Evolutionary conservation across 345 rosid genomes (phyloP), one percentile per base, ranked within the genome.

Genomic region (Arabis alpina): DNA sequence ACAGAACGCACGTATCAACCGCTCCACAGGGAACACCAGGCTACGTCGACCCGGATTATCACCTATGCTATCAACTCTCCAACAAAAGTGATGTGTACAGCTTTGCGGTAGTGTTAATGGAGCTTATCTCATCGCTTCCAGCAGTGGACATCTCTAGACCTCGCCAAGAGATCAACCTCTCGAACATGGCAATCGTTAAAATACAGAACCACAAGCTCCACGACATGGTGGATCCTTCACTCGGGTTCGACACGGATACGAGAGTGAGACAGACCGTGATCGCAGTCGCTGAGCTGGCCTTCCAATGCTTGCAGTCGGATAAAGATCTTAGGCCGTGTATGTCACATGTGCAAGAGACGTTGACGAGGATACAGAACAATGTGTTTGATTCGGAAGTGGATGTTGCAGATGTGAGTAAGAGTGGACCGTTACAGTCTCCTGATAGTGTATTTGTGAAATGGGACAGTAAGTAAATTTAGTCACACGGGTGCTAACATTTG

Each of bases 11-110:
- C 48, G 83, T 93, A 64, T 93, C 97, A 0, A 93, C 98, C 3
- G 87, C 91, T 45, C 98, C 98, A 10, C 97, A 93, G 64, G 98
- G 98, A 13, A 93, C 98, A 41, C 98, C 98, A 0, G 98, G 98
- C 13, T 93, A 93, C 16, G 86, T 93, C 1, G 98, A 91, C 68
- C 98, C 98, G 1, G 98, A 93, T 65, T 93, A 93, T 70, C 92
- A 85, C 65, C 80, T 86, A 54, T 87, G 92, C 71, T 93, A 88
- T 74, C 98, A 91, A 54, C 82, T 93, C 49, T 88, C 97, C 0
- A 80, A 73, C 64, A 93, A 88, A 81, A 93, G 98, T n/a, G 98
- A 93, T 1, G 94, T 90, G 2, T 90, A 67, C 62, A 77, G 81
- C 63, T 77, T 73, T 2, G 81, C 77, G 11, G 81, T 77, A 15